A percentile compares a stretch with the other conserved stretches of the same genome.
phyloP scores from a whole-genome alignment of 441 rosid genomes.

The Populus trichocarpa region DNA sequence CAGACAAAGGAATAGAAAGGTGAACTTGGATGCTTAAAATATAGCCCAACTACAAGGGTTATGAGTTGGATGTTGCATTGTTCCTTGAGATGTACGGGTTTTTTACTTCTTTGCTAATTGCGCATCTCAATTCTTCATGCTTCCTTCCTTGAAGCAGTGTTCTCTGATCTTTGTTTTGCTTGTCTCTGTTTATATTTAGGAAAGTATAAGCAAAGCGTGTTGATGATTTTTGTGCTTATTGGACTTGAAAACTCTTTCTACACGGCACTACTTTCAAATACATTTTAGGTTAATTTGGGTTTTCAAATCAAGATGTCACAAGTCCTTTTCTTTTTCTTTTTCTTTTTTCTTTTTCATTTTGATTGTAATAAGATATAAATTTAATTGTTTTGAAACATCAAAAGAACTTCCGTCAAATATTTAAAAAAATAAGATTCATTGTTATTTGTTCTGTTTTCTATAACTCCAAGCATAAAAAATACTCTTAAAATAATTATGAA shows the following conservation, averaged over 20 bases:
- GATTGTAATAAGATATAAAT: neutral
- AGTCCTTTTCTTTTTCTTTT: no score
- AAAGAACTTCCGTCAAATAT: no score
- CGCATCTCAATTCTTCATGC: neutral
- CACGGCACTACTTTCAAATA: no score
- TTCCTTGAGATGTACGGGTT: neutral
- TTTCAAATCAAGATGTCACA: neutral
- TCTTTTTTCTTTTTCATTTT: neutral
- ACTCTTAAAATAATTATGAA: neutral
- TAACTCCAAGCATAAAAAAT: neutral
- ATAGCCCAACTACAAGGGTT: neutral
- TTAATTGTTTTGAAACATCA: no score
- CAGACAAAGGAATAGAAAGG: neutral
- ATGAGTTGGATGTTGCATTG: neutral
- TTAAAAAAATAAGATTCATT: no score
- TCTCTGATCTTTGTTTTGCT: neutral
- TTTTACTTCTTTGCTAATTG: neutral
- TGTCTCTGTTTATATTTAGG: neutral
- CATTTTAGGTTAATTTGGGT: neutral
- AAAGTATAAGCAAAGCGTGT: no score
- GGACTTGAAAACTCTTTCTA: no score
- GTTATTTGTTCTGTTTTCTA: no score
- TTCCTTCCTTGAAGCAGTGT: neutral
- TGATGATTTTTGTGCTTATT: no score
- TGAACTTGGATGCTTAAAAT: neutral